Base-by-base conservation (phyloP, 2,329 filamentous ascomycete species). In the Ophiocordyceps camponoti-leonardi region DNA sequence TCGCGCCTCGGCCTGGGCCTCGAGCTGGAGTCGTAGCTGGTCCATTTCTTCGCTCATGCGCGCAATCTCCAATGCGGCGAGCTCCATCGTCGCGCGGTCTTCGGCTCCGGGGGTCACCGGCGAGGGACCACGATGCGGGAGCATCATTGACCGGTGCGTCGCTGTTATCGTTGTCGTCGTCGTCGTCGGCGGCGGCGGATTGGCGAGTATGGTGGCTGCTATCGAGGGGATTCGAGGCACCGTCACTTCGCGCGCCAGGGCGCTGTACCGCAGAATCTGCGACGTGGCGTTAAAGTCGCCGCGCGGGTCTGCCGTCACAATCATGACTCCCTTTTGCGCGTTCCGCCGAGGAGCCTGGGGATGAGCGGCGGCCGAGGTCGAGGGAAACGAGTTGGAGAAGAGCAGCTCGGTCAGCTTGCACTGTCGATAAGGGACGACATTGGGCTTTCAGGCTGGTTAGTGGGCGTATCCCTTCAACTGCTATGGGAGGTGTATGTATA, bases 271-370 rank as follows among this genome's bases (percentile, higher is more conserved):
- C 1, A 98, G 70, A 49, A 98, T 96, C 58, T 96, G 92, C 6
- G 86, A 93, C 0, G 92, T 98, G 13, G 92, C 87, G 58, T 96
- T 96, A 68, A 88, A 95, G 61, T 98, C 92, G 35, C 92, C 90
- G 13, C 84, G 65, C 0, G 92, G 86, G 56, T 98, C 90, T 3
- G 90, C 92, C 0, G 90, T 94, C 16, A 96, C 90, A 47, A 98
- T 83, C 88, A 98, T 96, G 54, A 94, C 79, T 1, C 82, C 88
- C 56, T 83, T 88, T 59, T 96, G 92, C 0, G 86, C 83, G 50
- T 79, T 77, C 16, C 80, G 77, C 14, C 72, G 68, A 12, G 61
- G 57, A 14, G 52, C 47, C 52, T 68, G 49, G 2, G 59, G 49
- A 45, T 66, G 58, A 16, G 62, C 54, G 1, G 61, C 51, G 6